A percentile compares a stretch with the other conserved stretches of the same genome.
These are phyloP conservation scores for Lodderomyces margitis DNA, from an alignment of 1,139 yeast species.

Conservation along the genomic window DNA sequence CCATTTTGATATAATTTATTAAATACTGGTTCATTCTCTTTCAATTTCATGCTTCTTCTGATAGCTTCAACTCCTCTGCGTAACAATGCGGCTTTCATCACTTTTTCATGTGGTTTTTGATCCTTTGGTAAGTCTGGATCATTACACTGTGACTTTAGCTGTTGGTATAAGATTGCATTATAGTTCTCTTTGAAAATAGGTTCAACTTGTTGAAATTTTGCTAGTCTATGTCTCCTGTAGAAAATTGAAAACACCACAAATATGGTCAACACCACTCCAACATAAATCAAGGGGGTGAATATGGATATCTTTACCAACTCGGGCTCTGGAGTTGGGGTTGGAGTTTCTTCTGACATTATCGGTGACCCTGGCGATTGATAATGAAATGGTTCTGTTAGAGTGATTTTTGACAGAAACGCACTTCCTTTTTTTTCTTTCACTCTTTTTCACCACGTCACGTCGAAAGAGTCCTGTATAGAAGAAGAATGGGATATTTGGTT, in stretches of 20 bases:
- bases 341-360: conserved; percentile 16
- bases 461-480: neutral
- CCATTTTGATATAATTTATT: conserved; percentile 80
- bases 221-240: conserved; percentile 61
- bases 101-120: conserved; percentile 70
- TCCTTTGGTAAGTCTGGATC: conserved; percentile 42
- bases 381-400: too few relatives aligned
- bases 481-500: neutral
- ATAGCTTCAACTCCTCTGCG: conserved; percentile 74
- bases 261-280: conserved; percentile 68
- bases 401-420: neutral
- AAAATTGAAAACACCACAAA: conserved; percentile 69
- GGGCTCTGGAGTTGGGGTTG: conserved; percentile 13
- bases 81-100: conserved; percentile 79
- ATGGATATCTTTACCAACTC: conserved; percentile 57
- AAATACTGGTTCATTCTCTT: conserved; percentile 69
- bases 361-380: neutral
- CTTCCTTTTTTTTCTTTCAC: neutral
- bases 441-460: neutral
- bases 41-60: conserved; percentile 64
- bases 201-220: conserved; percentile 52
- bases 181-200: conserved; percentile 74
- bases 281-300: conserved; percentile 79
- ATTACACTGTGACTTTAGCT: conserved; percentile 47
- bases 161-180: conserved; percentile 61